A percentile compares a stretch with the other conserved stretches of the same genome.
phyloP scores from a whole-genome alignment of 495 filamentous ascomycete genomes.

The Penicillium fimorum region DNA sequence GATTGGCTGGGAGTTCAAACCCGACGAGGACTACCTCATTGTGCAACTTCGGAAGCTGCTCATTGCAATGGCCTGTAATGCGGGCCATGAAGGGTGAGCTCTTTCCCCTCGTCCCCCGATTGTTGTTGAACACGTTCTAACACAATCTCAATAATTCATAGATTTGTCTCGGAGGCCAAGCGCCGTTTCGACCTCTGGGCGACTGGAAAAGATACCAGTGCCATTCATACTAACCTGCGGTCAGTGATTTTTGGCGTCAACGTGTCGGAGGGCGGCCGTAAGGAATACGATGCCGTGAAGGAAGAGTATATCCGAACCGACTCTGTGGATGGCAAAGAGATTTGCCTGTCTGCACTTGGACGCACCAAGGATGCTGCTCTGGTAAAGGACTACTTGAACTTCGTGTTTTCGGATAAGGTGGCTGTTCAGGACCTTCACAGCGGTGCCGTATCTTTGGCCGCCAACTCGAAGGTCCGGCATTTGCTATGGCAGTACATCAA shows the following conservation, averaged over 20 bases:
- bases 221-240: constrained; percentile 79
- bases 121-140: constrained; percentile 21
- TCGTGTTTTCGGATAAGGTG: constrained; percentile 76
- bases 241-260: constrained; percentile 74
- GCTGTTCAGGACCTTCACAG: constrained; percentile 83
- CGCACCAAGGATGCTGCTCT: constrained; percentile 67
- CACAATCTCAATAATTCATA: constrained; percentile 23
- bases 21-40: constrained; percentile 76
- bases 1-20: constrained; percentile 79
- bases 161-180: constrained; percentile 66
- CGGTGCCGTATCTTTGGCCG: constrained; percentile 66
- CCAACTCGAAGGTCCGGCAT: constrained; percentile 65
- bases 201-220: constrained; percentile 59
- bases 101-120: background rate
- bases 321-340: constrained; percentile 86
- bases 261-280: constrained; percentile 63
- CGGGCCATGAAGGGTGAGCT: constrained; percentile 68
- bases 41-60: constrained; percentile 78
- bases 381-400: constrained; percentile 67
- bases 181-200: constrained; percentile 73
- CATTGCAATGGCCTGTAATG: constrained; percentile 68
- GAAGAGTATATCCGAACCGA: constrained; percentile 77
- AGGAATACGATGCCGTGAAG: constrained; percentile 72
- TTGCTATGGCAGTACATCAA: constrained; percentile 82
- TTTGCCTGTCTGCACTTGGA: constrained; percentile 73